Evolutionary conservation across 169 alveolate species (phyloP), one percentile per base, ranked within the genome.

Genomic region (Hepatocystis sp.): DNA sequence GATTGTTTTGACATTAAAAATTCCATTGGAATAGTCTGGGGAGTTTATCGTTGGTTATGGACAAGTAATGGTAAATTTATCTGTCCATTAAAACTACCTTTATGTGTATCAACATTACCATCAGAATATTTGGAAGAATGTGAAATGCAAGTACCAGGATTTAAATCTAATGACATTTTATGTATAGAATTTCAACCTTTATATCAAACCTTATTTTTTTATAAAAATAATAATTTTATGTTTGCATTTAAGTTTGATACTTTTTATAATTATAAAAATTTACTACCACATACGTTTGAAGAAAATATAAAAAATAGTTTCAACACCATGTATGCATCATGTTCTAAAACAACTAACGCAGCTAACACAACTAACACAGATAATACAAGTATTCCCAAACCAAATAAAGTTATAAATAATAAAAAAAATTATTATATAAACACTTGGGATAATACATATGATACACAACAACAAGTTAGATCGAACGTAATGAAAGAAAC

Each of bases 171-270:
- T 49, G 96, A 93, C 63, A 42, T 23, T 32, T 90, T 95, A 15
- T 68, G 94, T 13, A 53, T 95, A 0, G 96, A 92, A 61, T 95
- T 95, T 66, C 92, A 90, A 13, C 97, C 97, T 2, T 88, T 86
- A 7, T 86, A 67, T 10, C 95, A 94, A 32, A 86, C 95, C 5
- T 84, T 95, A 34, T 88, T 91, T 19, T 95, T 95, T 88, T 86
- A 88, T 40, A 84, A 85, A 61, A 93, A 95, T 84, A 91, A 71
- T 51, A 42, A 61, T 17, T 91, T 86, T 46, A 65, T 81, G 63
- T 93, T 95, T 85, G 94, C 92, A 10, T 91, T 95, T 65, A 90
- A 93, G 61, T 95, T 95, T 88, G 93, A 92, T 10, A 49, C 88
- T 27, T 93, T 95, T 78, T 95, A 95, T 64, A 84, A 65, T 58